These are phyloP conservation scores for Endotrypanum monterogeii DNA, from an alignment of 208 protist genomes.

Conservation along the genomic window DNA sequence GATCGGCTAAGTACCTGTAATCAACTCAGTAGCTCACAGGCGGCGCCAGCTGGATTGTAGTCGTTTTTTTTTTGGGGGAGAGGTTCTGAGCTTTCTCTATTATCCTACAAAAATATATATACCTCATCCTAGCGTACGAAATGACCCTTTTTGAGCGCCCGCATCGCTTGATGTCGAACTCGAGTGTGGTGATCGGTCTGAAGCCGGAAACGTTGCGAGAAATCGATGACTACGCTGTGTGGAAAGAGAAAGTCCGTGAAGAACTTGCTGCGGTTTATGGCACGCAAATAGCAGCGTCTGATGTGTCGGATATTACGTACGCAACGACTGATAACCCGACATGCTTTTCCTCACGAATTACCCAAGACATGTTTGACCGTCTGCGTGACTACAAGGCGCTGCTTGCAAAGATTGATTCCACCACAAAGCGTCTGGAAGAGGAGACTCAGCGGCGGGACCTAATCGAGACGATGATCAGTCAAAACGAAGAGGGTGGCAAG, in stretches of 20 bases:
- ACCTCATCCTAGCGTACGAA: not conserved
- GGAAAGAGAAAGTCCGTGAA: slow-evolving; percentile 34
- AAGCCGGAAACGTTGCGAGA: slow-evolving; percentile 44
- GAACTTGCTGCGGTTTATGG: slow-evolving; percentile 61
- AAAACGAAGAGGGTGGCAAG: slow-evolving; percentile 17
- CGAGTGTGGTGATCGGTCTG: slow-evolving; percentile 52
- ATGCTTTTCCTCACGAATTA: slow-evolving; percentile 45
- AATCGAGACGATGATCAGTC: slow-evolving; percentile 5
- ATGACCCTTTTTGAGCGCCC: slow-evolving; percentile 70
- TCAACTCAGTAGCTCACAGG: not conserved
- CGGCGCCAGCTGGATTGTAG: not conserved
- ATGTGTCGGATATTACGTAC: slow-evolving; percentile 42
- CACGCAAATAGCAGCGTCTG: not conserved
- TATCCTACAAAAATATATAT: not conserved
- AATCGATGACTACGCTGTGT: slow-evolving; percentile 43
- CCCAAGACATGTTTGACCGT: slow-evolving; percentile 39
- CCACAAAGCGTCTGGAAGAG: slow-evolving; percentile 8
- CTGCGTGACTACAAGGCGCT: slow-evolving; percentile 48
- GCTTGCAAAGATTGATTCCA: slow-evolving; percentile 17
- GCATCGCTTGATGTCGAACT: slow-evolving; percentile 41
- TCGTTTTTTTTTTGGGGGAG: too few relatives aligned
- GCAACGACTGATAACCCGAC: slow-evolving; percentile 34
- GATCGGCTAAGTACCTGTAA: not conserved
- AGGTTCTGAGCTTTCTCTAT: too few relatives aligned
- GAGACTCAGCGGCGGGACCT: slow-evolving; percentile 7